Percentiles rank a stretch among this genome's conserved stretches.
phyloP scores from a whole-genome alignment of 345 rosid genomes.

The Salix exigua region DNA sequence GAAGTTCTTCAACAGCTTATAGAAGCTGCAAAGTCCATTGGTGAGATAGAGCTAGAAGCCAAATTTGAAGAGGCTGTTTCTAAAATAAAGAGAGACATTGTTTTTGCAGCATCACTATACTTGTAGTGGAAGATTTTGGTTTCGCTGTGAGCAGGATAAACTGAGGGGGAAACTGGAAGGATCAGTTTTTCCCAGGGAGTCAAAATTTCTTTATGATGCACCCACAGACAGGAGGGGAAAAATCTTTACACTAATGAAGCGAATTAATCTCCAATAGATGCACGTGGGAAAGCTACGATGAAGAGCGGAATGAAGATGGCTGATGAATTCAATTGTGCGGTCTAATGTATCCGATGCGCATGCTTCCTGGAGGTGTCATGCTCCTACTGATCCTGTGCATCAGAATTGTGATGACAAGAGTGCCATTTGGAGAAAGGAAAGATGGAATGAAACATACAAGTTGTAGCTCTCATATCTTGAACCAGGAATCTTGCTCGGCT shows the following conservation, averaged over 20 bases:
- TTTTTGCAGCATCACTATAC: constrained; percentile 92
- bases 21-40: constrained; percentile 78
- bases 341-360: not conserved
- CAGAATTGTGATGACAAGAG: not conserved
- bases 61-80: constrained; percentile 89
- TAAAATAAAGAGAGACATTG: constrained; percentile 92
- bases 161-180: not conserved
- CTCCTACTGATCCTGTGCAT: not conserved
- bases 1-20: constrained; percentile 98
- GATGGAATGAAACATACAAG: not conserved
- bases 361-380: not conserved
- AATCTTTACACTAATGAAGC: not conserved
- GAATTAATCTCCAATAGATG: no score
- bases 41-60: constrained; percentile 75
- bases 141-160: not conserved
- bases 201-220: not conserved
- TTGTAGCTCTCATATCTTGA: not conserved
- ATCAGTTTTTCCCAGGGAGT: not conserved
- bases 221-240: not conserved
- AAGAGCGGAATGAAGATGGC: not conserved
- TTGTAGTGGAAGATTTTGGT: constrained; percentile 31
- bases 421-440: not conserved
- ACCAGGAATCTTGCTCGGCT: no score
- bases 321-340: not conserved
- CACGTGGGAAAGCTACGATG: not conserved